A percentile compares a stretch with the other conserved stretches of the same genome.
phyloP scores from a whole-genome alignment of 2,329 filamentous ascomycete genomes.

The Drechslerella coelobrocha region DNA sequence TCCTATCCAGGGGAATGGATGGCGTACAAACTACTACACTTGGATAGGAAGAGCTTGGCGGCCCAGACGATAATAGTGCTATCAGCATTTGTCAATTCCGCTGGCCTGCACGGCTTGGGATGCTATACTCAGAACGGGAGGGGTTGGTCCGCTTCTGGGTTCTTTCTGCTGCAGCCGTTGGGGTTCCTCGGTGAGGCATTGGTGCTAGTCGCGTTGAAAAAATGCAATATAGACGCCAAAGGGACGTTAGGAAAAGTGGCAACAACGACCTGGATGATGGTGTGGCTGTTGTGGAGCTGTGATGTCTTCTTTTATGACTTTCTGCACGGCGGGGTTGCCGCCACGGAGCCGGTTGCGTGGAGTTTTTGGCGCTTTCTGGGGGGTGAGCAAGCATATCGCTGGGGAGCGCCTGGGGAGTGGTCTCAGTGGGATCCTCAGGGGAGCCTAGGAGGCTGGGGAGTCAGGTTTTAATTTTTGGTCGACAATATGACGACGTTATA shows the following conservation, averaged over 20 bases:
- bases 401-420: constrained; percentile 26
- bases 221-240: constrained; percentile 5
- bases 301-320: constrained; percentile 45
- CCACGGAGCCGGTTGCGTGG: constrained; percentile 38
- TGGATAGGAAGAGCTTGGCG: constrained; percentile 9
- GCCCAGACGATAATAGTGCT: constrained; percentile 32
- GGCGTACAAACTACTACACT: constrained; percentile 8
- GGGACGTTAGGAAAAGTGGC: constrained; percentile 8
- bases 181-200: constrained; percentile 28
- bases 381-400: constrained; percentile 28
- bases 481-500: neutral
- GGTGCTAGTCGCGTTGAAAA: constrained; percentile 15
- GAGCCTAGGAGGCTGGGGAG: constrained; percentile 32
- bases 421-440: constrained; percentile 27
- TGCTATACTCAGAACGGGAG: constrained; percentile 25
- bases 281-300: constrained; percentile 37
- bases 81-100: constrained; percentile 36
- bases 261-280: constrained; percentile 22
- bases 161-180: constrained; percentile 31
- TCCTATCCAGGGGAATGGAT: constrained; percentile 44
- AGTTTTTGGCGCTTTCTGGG: constrained; percentile 37
- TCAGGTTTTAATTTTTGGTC: constrained; percentile 22
- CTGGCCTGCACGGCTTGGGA: constrained; percentile 30
- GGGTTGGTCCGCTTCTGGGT: constrained; percentile 14
- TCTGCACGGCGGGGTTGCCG: constrained; percentile 26